Evolutionary conservation across 805 yeast species (phyloP).

Genomic region (Saccharomycopsis lassenensis): DNA sequence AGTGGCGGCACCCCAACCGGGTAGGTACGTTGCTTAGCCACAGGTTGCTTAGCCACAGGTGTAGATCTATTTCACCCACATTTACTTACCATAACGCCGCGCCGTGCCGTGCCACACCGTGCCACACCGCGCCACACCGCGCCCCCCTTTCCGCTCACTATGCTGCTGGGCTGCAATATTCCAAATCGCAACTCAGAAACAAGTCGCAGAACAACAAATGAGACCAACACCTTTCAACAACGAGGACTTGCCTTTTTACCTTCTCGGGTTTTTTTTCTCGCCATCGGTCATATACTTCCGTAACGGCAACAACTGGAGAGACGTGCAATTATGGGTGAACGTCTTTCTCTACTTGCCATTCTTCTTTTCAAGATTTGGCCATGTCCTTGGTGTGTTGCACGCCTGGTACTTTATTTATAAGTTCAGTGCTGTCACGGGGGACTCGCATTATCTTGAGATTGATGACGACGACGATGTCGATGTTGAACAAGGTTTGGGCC

Average conservation of each 20-base stretch:
- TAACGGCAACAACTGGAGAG: conserved; percentile 17
- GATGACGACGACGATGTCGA: conserved; percentile 13
- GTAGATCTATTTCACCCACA: too few relatives aligned
- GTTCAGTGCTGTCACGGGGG: conserved; percentile 11
- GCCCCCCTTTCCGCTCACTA: too few relatives aligned
- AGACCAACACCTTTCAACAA: conserved; percentile 16
- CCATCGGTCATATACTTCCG: conserved; percentile 17
- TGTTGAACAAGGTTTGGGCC: conserved; percentile 4
- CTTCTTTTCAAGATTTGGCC: conserved; percentile 15
- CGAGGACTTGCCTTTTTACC: conserved; percentile 18
- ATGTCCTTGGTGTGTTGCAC: conserved; percentile 17
- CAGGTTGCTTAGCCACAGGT: too few relatives aligned
- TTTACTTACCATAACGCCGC: too few relatives aligned
- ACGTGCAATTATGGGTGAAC: conserved; percentile 17
- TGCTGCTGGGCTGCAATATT: too few relatives aligned
- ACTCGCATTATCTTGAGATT: conserved; percentile 11
- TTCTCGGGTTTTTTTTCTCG: conserved; percentile 16
- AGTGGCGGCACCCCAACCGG: too few relatives aligned
- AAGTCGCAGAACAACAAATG: too few relatives aligned
- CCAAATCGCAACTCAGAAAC: too few relatives aligned
- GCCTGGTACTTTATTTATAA: conserved; percentile 19
- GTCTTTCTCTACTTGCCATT: conserved; percentile 16
- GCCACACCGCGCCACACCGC: too few relatives aligned
- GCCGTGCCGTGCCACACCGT: too few relatives aligned
- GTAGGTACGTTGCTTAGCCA: too few relatives aligned